Base-by-base conservation (phyloP, 352 stramenopile species). In the Phytopythium ostracodes region DNA sequence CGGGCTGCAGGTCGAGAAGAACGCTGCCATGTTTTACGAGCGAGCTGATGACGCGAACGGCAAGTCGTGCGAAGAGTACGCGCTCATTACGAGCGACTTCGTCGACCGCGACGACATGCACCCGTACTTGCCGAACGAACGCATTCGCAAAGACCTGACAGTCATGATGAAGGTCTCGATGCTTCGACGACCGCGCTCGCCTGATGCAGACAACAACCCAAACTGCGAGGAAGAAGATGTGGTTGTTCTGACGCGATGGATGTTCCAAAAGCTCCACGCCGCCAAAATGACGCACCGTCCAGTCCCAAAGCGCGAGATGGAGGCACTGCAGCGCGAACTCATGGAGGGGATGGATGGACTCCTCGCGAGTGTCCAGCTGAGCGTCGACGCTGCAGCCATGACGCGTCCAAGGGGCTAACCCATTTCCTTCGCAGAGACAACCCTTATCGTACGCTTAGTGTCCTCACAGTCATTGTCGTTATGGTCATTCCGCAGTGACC, bases 1-100 rank as follows among this genome's bases (percentile, higher is more conserved):
- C 38, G 70, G 59, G 2, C 60, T 60, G 6, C 31, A 66, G 29
- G 35, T 69, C 1, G 70, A 81, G 63, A 74, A 70, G 29, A 81
- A 77, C 54, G 65, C 65, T 12, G 65, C 70, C 25, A 65, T 76
- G 20, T 81, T 77, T 27, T 72, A 71, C 20, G 35, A 70, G 38
- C 22, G 12, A 3, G 53, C 63, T 11, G 38, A 49, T 11, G 59
- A 68, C 24, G 57, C 56, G 8, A 53, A 63, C 2, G 57, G 18
- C 2, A 25, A 51, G 46, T 11, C 22, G 46, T 49, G 63, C 17
- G 60, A 46, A 2, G 64, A 63, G 9, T 71, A 50, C 18, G 68
- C 57, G 5, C 60, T 72, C 53, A 76, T 69, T 60, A 60, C 66
- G 33, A 59, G 56, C 27, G 51, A 71, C 42, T 71, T 61, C 18